Base-by-base conservation (phyloP, 2,329 filamentous ascomycete species). In the Scytalidium lignicola region DNA sequence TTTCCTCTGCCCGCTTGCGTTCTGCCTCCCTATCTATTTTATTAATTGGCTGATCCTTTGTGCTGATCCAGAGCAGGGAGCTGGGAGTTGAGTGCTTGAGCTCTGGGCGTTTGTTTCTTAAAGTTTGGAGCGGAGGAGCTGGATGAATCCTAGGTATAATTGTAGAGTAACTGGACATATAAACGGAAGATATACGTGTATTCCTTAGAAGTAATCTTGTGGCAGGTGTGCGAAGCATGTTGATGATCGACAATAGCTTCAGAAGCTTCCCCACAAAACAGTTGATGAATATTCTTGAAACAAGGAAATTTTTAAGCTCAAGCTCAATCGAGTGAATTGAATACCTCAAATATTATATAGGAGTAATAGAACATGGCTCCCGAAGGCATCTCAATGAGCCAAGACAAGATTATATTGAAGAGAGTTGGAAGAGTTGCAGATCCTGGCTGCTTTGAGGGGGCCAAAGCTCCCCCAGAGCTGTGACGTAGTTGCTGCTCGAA, bases 1-100 rank as follows among this genome's bases (percentile, higher is more conserved):
- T 77, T 62, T 79, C 63, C 43, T 82, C 58, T 12, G 67, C 74
- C 8, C 80, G 58, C 55, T 75, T 70, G 43, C 74, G 72, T 63
- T 88, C 85, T 23, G 69, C 69, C 55, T 85, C 72, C 40, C 64
- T 68, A 56, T 87, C 75, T 47, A 79, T 77, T 37, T 65, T 58
- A 65, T 66, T 58, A 64, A 60, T 53, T 57, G 56, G 60, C n/a
- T 57, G 53, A 13, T 51, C 52, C 8, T 54, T 47, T 44, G 61
- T 62, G 15, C 60, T 64, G 8, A 70, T 66, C 63, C 74, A 72
- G 55, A 74, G 75, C 57, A 76, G 68, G 41, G 76, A 67, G 42
- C 72, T 69, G 41, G 69, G 73, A 54, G 69, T 71, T 40, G 74
- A 71, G 9, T 51, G 55, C 20, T 45, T n/a, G 2, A 51, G 19